Evolutionary conservation across 257 asterid species (phyloP).

Genomic region (Prunella vulgaris): DNA sequence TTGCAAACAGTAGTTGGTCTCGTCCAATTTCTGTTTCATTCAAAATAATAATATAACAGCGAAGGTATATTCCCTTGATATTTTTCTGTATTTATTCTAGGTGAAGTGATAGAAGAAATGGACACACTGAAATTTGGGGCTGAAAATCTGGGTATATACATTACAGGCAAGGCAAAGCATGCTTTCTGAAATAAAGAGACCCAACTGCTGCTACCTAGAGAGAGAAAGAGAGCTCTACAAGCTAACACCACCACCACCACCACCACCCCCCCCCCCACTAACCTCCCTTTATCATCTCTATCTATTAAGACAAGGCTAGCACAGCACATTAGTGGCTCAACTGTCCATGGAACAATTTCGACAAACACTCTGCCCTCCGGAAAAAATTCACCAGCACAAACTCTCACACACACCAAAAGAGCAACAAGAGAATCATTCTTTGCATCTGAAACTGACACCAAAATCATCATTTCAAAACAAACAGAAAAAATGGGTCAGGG

Average conservation of each 20-base stretch:
- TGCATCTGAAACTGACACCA: constrained; percentile 8
- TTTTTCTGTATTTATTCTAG: background rate
- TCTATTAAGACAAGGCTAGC: background rate
- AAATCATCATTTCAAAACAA: constrained; percentile 15
- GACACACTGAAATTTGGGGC: background rate
- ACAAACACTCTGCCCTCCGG: background rate
- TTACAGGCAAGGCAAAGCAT: background rate
- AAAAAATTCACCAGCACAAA: background rate
- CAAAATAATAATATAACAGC: too few species aligned
- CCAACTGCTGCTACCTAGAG: background rate
- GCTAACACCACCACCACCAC: background rate
- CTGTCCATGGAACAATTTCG: background rate
- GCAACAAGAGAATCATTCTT: background rate
- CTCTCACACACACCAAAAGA: background rate
- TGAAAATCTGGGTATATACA: background rate
- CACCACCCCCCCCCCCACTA: background rate
- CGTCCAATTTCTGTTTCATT: too few species aligned
- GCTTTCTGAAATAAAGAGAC: background rate
- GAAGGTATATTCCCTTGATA: too few species aligned
- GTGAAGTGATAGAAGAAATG: background rate
- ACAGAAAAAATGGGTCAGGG: background rate
- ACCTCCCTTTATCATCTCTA: background rate
- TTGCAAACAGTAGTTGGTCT: too few species aligned
- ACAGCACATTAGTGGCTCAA: background rate
- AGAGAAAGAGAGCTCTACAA: background rate